Base-by-base conservation (phyloP, 352 stramenopile species). In the Globisporangium spiculum region DNA sequence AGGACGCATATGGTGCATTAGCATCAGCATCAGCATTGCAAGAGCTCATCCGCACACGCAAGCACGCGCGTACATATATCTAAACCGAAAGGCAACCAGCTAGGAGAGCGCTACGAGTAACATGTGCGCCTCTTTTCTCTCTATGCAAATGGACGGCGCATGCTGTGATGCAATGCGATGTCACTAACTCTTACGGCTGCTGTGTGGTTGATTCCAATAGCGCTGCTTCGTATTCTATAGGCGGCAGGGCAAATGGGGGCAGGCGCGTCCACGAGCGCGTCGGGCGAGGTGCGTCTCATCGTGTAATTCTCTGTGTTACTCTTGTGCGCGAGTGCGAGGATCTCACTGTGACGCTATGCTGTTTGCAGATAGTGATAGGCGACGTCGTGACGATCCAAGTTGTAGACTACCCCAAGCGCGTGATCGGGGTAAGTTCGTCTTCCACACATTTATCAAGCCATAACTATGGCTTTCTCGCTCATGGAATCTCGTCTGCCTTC, bases 331-430 rank as follows among this genome's bases (percentile, higher is more conserved):
- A 55, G 5, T 48, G 48, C 14, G 22, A 32, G 38, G 30, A 8
- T 48, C 41, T 22, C 16, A 50, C 18, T 8, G 41, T 50, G 41
- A 10, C 18, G 41, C 8, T 50, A 9, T 50, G 41, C 41, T 20
- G 54, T 36, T n/a, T 20, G 54, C 48, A 90, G 81, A 82, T 90
- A 50, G 79, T 90, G 1, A 73, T 86, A 24, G 81, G 76, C 32
- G 81, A 90, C 65, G 72, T 90, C 60, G 81, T 90, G 52, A 88
- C 81, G 7, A 78, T 86, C 48, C 74, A 79, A 12, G 65, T 88
- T 3, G 69, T 77, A 36, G 59, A 75, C 41, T 72, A 88, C 63
- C 74, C 83, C 30, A 85, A 80, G 41, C 78, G 81, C 26, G 78
- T 90, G 22, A 83, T 88, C 22, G 81, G 81, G 34, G 81, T 90